Evolutionary conservation across 495 filamentous ascomycete genomes (phyloP), one percentile per base, ranked within the genome.

Genomic region (Trichoderma virens): DNA sequence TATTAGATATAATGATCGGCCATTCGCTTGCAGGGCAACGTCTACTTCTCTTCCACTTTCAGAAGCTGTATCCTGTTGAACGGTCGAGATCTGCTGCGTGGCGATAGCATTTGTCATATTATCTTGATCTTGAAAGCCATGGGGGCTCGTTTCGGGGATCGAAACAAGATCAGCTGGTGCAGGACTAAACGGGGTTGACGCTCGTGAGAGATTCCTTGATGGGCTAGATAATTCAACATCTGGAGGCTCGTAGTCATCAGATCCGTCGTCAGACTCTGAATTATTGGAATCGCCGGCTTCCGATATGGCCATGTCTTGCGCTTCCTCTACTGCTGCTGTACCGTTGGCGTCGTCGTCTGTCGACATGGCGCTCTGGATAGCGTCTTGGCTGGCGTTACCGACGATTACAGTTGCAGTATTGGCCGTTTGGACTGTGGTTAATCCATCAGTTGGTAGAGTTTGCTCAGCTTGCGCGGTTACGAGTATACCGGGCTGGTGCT

Each of bases 141-240:
- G 25, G 5, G 30, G 7, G 9, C 9, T n/a, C 5, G 14, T 5
- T 20, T 56, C 8, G 43, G 41, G 30, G 2, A 25, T 14, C 23
- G 23, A n/a, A 59, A 5, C 5, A 6, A 71, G 68, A n/a, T 70
- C 71, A 45, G 45, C 31, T 1, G 45, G 63, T 0, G 62, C 11
- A 45, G 56, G 11, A 28, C 39, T 31, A 30, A 63, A 56, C 2
- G 51, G 51, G 1, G 51, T 30, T 67, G 59, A 32, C 27, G 39
- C 28, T 25, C 25, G 30, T 4, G n/a, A 16, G 23, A 34, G n/a
- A n/a, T 14, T 61, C 56, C 38, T 35, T 8, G 32, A 54, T 3
- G 38, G 65, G 27, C 30, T 59, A 31, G 34, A 18, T 31, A 4
- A 25, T 28, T 56, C 20, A 43, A 18, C 47, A 59, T 20, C 61